Evolutionary conservation across 345 rosid species (phyloP), one percentile per base, ranked within the genome.

Genomic region (Noccaea bulbosa): DNA sequence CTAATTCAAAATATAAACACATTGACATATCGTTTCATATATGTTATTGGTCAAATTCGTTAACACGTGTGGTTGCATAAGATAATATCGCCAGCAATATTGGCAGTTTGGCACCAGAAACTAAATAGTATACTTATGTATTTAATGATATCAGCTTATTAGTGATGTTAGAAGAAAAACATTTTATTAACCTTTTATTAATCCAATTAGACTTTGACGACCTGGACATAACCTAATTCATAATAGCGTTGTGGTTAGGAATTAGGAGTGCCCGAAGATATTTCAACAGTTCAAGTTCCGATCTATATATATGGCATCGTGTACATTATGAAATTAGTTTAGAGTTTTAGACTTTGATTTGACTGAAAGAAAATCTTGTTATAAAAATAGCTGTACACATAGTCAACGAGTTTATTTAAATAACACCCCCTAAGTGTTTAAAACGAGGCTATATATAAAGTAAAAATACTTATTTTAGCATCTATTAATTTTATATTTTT

Each of bases 191-290:
- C 5, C 45, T 8, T 5, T 33, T 35, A 34, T 6, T 37, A 37
- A 57, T 10, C 45, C 32, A 38, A 20, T 57, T 57, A 38, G 33
- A 38, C 27, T 10, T 56, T 64, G 47, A 49, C 17, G 68, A 32
- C 44, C 32, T 47, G 40, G 44, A 47, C 47, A 56, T 35, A 37
- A 37, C 62, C 44, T 3, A 35, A 56, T 6, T 20, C 30, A 37
- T 16, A 56, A 56, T 5, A 15, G 60, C 41, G 41, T 34, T 41
- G 41, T 54, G 60, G 60, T 34, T 17, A 14, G 22, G 41, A n/a
- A 41, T 34, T 17, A 14, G 22, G 41, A n/a, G 38, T 52, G 15
- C 39, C 40, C 59, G 11, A 39, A 8, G 11, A 54, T 33, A 33
- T 55, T 16, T 34, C 32, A 17, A 15, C 44, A 45, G 15, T 11